phyloP scores from a whole-genome alignment of 1,284 basidiomycete species.

The Marasmius fiardii region DNA sequence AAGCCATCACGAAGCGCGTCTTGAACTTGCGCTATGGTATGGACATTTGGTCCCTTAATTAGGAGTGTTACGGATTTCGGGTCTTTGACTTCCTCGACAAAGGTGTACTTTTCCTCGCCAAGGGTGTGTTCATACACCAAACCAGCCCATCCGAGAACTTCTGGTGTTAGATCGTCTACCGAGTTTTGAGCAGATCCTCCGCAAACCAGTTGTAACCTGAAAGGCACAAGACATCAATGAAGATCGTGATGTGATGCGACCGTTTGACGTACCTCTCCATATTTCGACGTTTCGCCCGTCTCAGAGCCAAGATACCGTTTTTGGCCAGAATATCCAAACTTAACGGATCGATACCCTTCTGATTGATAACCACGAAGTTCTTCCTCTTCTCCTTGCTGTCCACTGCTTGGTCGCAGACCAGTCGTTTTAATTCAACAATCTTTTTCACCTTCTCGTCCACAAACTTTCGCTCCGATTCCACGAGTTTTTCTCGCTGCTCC shows the following conservation, averaged over 20 bases:
- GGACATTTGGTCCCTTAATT: slow-evolving; percentile 97
- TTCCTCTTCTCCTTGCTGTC: slow-evolving; percentile 78
- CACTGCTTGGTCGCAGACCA: slow-evolving; percentile 91
- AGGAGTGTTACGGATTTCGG: slow-evolving; percentile 97
- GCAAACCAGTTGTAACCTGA: slow-evolving; percentile 87
- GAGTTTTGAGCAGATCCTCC: slow-evolving; percentile 98
- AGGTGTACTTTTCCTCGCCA: slow-evolving; percentile 99
- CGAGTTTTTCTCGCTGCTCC: slow-evolving; percentile 98
- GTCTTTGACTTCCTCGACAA: slow-evolving; percentile 94
- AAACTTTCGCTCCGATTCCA: slow-evolving; percentile 94
- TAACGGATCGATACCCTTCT: slow-evolving; percentile 99
- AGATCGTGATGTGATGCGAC: slow-evolving; percentile 8
- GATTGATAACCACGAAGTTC: slow-evolving; percentile 96
- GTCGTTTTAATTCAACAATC: slow-evolving; percentile 96
- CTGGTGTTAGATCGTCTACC: slow-evolving; percentile 92
- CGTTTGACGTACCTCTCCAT: slow-evolving; percentile 79
- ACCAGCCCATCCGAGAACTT: slow-evolving; percentile 94
- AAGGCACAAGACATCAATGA: slow-evolving; percentile 15
- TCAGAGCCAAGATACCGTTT: slow-evolving; percentile 93
- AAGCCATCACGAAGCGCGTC: slow-evolving; percentile 97
- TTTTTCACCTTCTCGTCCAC: slow-evolving; percentile 95
- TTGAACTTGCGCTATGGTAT: slow-evolving; percentile 96
- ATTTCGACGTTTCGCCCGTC: slow-evolving; percentile 95
- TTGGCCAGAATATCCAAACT: slow-evolving; percentile 96
- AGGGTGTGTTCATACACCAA: slow-evolving; percentile 99